These are phyloP conservation scores for Conoideocrella luteorostrata DNA, from an alignment of 2,329 filamentous ascomycete genomes.

Conservation along the genomic window DNA sequence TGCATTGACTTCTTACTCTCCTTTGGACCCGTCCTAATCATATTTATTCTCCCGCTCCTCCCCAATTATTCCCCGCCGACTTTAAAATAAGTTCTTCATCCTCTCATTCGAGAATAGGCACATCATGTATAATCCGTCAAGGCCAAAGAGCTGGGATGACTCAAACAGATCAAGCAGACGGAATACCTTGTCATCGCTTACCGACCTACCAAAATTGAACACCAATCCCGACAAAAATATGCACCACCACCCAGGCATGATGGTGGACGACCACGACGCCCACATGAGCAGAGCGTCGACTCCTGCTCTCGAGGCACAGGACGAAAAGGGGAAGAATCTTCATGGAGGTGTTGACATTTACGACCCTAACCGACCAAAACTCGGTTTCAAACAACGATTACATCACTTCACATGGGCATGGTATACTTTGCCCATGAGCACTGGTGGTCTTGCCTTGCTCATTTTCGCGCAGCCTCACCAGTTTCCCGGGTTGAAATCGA, in stretches of 20 bases:
- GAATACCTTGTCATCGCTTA: constrained; percentile 2
- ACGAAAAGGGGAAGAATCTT: background rate
- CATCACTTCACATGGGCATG: constrained; percentile 64
- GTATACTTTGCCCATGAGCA: constrained; percentile 72
- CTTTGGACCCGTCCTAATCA: background rate
- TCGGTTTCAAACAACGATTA: constrained; percentile 38
- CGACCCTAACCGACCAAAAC: constrained; percentile 20
- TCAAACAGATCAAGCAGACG: constrained; percentile 5
- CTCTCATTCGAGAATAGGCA: background rate
- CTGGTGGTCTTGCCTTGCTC: constrained; percentile 61
- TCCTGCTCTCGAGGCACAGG: constrained; percentile 4
- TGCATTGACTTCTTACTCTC: background rate
- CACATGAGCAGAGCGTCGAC: background rate
- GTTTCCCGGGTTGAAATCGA: constrained; percentile 56
- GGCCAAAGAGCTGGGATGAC: constrained; percentile 6
- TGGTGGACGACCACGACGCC: background rate
- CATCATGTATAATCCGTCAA: constrained; percentile 2
- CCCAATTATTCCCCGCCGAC: background rate
- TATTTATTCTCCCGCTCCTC: background rate
- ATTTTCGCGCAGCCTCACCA: constrained; percentile 56
- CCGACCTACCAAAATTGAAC: background rate
- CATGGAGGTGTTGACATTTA: constrained; percentile 12
- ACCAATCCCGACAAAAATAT: background rate
- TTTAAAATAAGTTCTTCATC: background rate
- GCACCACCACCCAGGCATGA: background rate